Base-by-base conservation (phyloP, 257 asterid genomes). In the Verbena officinalis region DNA sequence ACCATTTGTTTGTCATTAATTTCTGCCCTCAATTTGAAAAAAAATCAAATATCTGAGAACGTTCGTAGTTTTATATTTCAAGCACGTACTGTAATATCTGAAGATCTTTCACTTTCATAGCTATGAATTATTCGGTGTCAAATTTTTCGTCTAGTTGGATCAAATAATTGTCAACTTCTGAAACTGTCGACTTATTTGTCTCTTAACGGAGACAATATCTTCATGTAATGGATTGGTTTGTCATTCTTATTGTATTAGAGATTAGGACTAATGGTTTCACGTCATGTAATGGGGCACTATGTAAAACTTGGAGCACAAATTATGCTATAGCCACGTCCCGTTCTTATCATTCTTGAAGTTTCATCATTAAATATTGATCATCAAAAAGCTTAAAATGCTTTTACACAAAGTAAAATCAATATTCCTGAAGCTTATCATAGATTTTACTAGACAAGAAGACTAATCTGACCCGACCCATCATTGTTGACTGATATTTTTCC, bases 361-460 rank as follows among this genome's bases (percentile, higher is more conserved):
- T 27, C 42, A 1, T 9, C 38, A 34, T 13, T 8, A 20, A 12
- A 1, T 10, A 33, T 33, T 49, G 31, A 44, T 45, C 33, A 21
- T 62, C 19, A 27, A 21, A 64, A 64, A 27, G 14, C 36, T 13
- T 65, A 50, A 64, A 59, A 59, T 17, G 73, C 68, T 72, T 72
- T 24, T 46, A 21, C 39, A 4, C 77, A 40, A 51, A 72, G 72
- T 50, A 50, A 64, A 71, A 48, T 51, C 51, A 48, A 27, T 15
- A 24, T 48, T 39, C 64, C 33, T 65, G 31, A 23, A 20, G 58
- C 50, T 55, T 49, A 65, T 72, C 12, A 51, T 72, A 38, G 31
- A 42, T 58, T 59, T 64, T 39, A 15, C 51, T 21, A 15, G 60
- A 51, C 27, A 59, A 49, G 48, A 48, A 49, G 49, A 59, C 49